Evolutionary conservation across 2,329 filamentous ascomycete genomes (phyloP), one percentile per base, ranked within the genome.

Genomic region (Aspergillus oerlinghausenensis): DNA sequence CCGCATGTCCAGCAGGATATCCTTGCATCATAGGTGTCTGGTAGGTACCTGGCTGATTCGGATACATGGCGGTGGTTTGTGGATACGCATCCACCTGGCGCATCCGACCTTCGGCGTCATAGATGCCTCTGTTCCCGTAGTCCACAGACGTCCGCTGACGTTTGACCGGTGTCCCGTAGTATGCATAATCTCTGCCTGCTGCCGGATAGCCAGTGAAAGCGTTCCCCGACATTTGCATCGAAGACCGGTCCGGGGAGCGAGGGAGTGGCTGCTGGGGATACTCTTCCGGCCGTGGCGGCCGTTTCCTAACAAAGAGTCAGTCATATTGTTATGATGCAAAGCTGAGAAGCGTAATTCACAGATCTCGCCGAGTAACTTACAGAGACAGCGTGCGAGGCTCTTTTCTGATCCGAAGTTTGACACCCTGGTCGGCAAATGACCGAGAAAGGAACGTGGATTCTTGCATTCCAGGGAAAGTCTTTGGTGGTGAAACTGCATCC

Each of bases 351-450:
- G 11, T 14, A 40, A 48, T 17, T 10, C 26, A 28, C 32, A 19
- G n/a, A 21, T 19, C 10, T 28, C 11, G 26, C 17, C 23, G 21
- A 42, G 25, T 45, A 71, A 71, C 72, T 67, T 59, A 75, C 75
- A 76, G 23, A 23, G 43, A 67, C 57, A 76, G 62, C n/a, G 82
- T 82, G 55, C 89, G 82, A 48, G 89, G 88, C 72, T 96, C 91
- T 70, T 96, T 96, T 54, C 91, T 85, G 49, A 96, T 81, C 52
- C 91, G 83, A 32, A 96, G 77, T 52, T 90, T 87, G 14, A 96
- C 89, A 8, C 92, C 92, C 70, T 96, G 91, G 65, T 96, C 91
- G 61, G 88, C 89, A 72, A 96, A 93, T 0, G 88, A 86, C 52
- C 90, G 83, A 0, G 91, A 94, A 47, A 96, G 76, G 63, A 87